Conservation (phyloP, 805 yeast species). For the Candida boleticola region DNA sequence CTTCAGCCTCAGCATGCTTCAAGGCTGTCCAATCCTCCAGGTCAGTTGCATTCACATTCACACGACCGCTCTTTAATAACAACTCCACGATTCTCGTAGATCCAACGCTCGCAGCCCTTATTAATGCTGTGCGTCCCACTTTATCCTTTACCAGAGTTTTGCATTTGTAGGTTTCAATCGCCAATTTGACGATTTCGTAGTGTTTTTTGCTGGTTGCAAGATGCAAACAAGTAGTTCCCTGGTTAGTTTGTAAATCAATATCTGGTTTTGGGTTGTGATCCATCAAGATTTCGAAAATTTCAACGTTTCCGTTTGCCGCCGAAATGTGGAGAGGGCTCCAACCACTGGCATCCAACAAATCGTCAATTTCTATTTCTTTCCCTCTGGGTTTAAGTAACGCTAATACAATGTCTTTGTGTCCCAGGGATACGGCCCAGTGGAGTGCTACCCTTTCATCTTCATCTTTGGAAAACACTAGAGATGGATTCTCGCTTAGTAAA, state of each 20-base stretch:
- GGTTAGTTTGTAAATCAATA: conserved; percentile 57
- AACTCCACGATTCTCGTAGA: conserved; percentile 53
- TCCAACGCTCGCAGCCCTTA: conserved; percentile 83
- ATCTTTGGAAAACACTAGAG: conserved; percentile 50
- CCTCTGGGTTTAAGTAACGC: conserved; percentile 21
- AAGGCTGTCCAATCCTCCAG: conserved; percentile 78
- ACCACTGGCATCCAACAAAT: conserved; percentile 67
- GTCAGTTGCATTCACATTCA: conserved; percentile 70
- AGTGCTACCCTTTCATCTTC: conserved; percentile 76
- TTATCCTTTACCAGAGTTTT: conserved; percentile 66
- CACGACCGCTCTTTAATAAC: conserved; percentile 46
- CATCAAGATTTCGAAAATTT: conserved; percentile 51
- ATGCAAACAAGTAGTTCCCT: conserved; percentile 74
- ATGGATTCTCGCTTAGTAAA: conserved; percentile 49
- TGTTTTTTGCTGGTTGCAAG: conserved; percentile 73
- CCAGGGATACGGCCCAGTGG: conserved; percentile 84
- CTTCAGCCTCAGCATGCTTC: conserved; percentile 48
- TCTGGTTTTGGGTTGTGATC: conserved; percentile 52
- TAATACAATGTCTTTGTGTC: conserved; percentile 52
- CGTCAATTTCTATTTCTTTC: conserved; percentile 60
- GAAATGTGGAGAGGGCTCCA: conserved; percentile 91
- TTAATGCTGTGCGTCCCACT: conserved; percentile 64
- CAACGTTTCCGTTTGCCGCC: conserved; percentile 64
- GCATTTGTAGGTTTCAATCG: conserved; percentile 56
- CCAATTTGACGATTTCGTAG: conserved; percentile 46